These are phyloP conservation scores for Thalassia testudinum DNA, from an alignment of 116 monocot species.

Conservation along the genomic window DNA sequence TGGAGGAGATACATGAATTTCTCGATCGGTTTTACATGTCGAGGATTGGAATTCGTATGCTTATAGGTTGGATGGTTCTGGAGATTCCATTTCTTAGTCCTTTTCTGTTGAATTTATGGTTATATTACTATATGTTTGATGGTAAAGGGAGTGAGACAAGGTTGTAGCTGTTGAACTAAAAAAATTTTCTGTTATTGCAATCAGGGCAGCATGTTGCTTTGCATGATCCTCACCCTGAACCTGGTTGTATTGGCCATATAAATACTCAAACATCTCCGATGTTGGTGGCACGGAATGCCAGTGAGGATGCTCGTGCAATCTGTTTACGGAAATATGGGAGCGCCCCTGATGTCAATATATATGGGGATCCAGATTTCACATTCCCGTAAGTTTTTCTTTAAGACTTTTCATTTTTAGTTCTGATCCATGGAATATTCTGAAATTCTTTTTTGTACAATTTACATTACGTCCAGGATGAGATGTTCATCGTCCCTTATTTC, in stretches of 20 bases:
- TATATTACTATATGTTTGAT: no score
- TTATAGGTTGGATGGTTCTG: conserved; percentile 48
- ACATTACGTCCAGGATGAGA: no score
- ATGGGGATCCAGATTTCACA: conserved; percentile 83
- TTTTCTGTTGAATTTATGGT: background rate
- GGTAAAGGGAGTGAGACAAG: no score
- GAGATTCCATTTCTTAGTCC: background rate
- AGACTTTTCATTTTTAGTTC: background rate
- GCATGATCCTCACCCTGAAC: conserved; percentile 70
- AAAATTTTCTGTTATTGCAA: conserved; percentile 1
- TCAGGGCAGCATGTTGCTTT: conserved; percentile 89
- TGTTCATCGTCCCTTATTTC: no score
- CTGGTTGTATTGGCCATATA: conserved; percentile 70
- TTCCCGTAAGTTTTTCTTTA: conserved; percentile 64
- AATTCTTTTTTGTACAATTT: no score
- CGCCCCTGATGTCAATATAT: conserved; percentile 81
- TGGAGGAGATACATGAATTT: conserved; percentile 84
- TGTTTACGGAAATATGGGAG: conserved; percentile 76
- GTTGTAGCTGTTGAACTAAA: no score
- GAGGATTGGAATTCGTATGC: conserved; percentile 96
- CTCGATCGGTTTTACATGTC: conserved; percentile 98
- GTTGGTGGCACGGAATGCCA: conserved; percentile 42
- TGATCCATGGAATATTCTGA: no score
- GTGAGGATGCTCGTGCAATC: conserved; percentile 78
- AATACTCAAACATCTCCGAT: conserved; percentile 75